A percentile compares a stretch with the other conserved stretches of the same genome.
Conservation (phyloP, 2,329 filamentous ascomycete genomes). For the Chalara sp. region DNA sequence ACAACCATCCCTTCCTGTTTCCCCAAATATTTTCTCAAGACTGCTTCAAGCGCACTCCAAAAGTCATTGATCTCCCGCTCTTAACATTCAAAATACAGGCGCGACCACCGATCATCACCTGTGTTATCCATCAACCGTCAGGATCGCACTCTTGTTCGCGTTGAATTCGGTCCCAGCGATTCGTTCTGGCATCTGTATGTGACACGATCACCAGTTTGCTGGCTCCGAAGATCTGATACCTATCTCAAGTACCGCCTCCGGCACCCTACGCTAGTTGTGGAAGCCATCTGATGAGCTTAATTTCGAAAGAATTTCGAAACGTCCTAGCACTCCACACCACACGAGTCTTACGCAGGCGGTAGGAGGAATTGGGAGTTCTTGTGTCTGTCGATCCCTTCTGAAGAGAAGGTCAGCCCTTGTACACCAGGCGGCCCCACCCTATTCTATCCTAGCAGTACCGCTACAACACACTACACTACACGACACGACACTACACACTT, state of each 20-base stretch:
- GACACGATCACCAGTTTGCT: slow-evolving; percentile 15
- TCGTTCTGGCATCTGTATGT: no score
- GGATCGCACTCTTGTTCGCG: no score
- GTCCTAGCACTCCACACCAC: background rate
- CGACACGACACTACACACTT: background rate
- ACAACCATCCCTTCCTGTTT: background rate
- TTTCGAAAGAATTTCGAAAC: background rate
- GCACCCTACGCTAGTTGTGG: background rate
- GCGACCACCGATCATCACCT: no score
- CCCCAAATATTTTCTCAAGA: slow-evolving; percentile 2
- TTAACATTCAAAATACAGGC: no score
- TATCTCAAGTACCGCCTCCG: slow-evolving; percentile 1
- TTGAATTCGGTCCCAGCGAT: no score
- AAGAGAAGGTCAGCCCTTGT: background rate
- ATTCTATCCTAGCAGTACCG: background rate
- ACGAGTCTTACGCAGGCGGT: background rate
- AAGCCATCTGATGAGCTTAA: background rate
- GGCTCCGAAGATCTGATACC: slow-evolving; percentile 16
- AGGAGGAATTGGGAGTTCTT: background rate
- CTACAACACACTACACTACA: background rate
- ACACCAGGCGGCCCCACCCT: background rate
- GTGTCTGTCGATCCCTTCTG: background rate
- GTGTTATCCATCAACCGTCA: no score
- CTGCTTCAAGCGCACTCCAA: background rate
- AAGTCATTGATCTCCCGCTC: background rate